phyloP scores from a whole-genome alignment of 106 monocot genomes.

The Agapanthus africanus region DNA sequence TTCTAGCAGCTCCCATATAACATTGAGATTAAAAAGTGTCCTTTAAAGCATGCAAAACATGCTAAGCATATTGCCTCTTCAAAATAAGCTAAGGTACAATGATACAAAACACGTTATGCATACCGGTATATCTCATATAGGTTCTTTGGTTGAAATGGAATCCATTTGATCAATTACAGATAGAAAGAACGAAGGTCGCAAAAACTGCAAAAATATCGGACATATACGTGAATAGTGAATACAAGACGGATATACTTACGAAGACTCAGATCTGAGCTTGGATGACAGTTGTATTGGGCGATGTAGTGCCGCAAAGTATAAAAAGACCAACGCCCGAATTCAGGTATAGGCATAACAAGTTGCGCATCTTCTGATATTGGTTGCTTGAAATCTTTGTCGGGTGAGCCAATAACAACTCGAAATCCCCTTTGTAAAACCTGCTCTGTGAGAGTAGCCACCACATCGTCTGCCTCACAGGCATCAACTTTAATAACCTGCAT shows the following conservation, averaged over 20 bases:
- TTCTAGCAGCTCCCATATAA: not conserved
- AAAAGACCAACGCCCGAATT: slow-evolving; percentile 85
- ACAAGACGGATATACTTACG: slow-evolving; percentile 42
- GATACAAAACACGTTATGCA: too few relatives aligned
- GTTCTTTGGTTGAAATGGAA: too few relatives aligned
- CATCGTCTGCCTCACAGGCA: slow-evolving; percentile 97
- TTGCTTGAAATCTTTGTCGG: slow-evolving; percentile 99
- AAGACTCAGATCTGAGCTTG: slow-evolving; percentile 89
- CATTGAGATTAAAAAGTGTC: not conserved
- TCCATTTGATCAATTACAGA: too few relatives aligned
- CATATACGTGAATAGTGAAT: too few relatives aligned
- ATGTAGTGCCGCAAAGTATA: slow-evolving; percentile 84
- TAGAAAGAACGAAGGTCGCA: too few relatives aligned
- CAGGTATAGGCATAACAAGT: slow-evolving; percentile 90
- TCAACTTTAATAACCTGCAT: slow-evolving; percentile 85
- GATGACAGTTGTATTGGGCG: slow-evolving; percentile 72
- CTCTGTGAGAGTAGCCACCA: slow-evolving; percentile 75
- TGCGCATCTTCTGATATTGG: slow-evolving; percentile 80
- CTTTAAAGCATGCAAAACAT: not conserved
- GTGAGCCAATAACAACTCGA: slow-evolving; percentile 85
- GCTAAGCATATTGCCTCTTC: not conserved
- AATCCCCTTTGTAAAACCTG: slow-evolving; percentile 65
- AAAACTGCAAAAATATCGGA: too few relatives aligned
- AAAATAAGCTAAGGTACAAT: too few relatives aligned
- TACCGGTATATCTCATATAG: too few relatives aligned